Conservation (phyloP, 2,329 filamentous ascomycete species). For the Clarireedia monteithiana region DNA sequence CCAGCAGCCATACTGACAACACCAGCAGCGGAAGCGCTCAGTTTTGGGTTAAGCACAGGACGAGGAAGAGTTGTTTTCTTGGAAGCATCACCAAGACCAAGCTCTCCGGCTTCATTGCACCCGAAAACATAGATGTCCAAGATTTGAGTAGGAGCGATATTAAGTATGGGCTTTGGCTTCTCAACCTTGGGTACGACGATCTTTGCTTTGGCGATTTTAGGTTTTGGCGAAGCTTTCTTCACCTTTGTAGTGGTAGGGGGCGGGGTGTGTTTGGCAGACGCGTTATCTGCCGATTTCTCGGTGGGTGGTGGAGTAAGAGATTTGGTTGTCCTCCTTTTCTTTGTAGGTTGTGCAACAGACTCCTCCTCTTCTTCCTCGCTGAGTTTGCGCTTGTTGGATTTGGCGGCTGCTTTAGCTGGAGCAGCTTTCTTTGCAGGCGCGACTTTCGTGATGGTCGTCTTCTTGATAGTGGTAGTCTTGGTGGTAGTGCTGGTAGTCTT, state of each 20-base stretch:
- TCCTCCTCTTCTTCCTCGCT: constrained; percentile 1
- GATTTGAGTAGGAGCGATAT: constrained; percentile 50
- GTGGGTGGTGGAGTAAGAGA: background rate
- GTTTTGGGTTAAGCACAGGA: constrained; percentile 58
- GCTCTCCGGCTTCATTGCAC: constrained; percentile 68
- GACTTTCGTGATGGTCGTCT: constrained; percentile 3
- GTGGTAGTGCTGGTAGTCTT: background rate
- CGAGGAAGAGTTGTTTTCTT: constrained; percentile 63
- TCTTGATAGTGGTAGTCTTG: background rate
- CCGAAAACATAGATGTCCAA: constrained; percentile 75
- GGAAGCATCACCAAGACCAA: constrained; percentile 65
- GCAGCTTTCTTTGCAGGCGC: background rate
- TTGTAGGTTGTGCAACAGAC: background rate
- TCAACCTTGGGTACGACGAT: background rate
- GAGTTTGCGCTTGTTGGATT: constrained; percentile 7
- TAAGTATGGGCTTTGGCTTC: constrained; percentile 35
- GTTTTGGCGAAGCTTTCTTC: constrained; percentile 1
- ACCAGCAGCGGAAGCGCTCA: constrained; percentile 50
- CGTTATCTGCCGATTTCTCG: background rate
- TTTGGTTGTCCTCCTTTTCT: background rate
- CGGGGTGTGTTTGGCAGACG: background rate
- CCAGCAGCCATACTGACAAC: constrained; percentile 71
- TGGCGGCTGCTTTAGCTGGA: background rate
- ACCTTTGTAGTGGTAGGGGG: background rate
- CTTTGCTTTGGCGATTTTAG: constrained; percentile 5